These are phyloP conservation scores for cucumber (Cucumis sativus) DNA, from an alignment of 306 rosid species.

Conservation along the genomic window DNA sequence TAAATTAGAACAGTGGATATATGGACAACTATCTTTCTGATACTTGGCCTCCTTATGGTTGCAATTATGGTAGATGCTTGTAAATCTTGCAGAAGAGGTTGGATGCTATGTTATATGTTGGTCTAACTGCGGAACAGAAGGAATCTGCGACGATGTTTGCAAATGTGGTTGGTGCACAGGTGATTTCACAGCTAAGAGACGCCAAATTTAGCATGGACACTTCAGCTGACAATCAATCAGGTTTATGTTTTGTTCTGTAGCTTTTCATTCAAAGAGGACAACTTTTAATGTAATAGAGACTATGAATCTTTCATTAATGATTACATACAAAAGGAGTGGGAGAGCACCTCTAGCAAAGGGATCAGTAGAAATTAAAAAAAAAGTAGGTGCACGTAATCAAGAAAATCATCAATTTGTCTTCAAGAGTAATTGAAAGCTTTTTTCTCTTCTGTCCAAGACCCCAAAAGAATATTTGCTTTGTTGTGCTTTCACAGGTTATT, in stretches of 20 bases:
- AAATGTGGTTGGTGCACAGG: slow-evolving; percentile 90
- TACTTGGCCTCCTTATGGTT: slow-evolving; percentile 19
- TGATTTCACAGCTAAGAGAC: slow-evolving; percentile 74
- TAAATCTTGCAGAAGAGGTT: slow-evolving; percentile 72
- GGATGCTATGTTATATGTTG: slow-evolving; percentile 85
- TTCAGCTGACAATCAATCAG: slow-evolving; percentile 31
- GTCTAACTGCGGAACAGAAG: slow-evolving; percentile 96
- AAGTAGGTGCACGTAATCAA: background rate
- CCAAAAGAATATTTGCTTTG: too few relatives aligned
- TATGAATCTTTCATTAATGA: background rate
- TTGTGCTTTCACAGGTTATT: too few relatives aligned
- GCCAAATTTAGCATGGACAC: slow-evolving; percentile 30
- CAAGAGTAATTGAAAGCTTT: too few relatives aligned
- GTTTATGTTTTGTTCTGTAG: slow-evolving; percentile 23
- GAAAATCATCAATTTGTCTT: background rate
- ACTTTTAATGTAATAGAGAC: background rate
- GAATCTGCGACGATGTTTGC: slow-evolving; percentile 96
- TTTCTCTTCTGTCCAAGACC: too few relatives aligned
- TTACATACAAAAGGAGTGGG: background rate
- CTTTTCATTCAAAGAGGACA: background rate
- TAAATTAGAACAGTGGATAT: slow-evolving; percentile 7
- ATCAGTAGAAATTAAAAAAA: background rate
- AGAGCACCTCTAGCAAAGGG: background rate
- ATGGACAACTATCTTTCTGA: slow-evolving; percentile 12
- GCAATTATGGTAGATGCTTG: slow-evolving; percentile 14